Base-by-base conservation (phyloP, 305 asterid genomes). In the Fraxinus angustifolia region DNA sequence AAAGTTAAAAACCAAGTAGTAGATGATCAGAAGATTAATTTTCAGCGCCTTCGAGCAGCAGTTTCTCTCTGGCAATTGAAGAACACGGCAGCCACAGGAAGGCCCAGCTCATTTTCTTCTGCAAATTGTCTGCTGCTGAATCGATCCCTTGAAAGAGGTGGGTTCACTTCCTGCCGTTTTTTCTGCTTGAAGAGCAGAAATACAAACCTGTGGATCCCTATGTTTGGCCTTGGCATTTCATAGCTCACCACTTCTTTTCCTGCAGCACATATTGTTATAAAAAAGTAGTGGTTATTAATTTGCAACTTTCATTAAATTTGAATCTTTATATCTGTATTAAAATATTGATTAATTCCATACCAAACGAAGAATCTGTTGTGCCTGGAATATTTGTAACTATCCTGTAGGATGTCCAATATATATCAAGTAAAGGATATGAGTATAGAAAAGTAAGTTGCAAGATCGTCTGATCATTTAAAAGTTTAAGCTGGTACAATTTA, bases 41-140 rank as follows among this genome's bases (percentile, higher is more conserved):
- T 7, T 62, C 71, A 88, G 40, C 96, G 96, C 31, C 85, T 89
- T 83, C 96, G 88, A 0, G 98, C 90, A 8, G 97, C 98, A 0
- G 97, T 93, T 89, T 94, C 97, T 50, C 98, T 92, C 88, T 93
- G 97, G 91, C 96, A 93, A 26, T 93, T 94, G 96, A 90, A 94
- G 96, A 83, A 93, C 8, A 92, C 89, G 19, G 96, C 98, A 17
- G 94, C 87, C 6, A 94, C 98, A 0, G 98, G 98, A 73, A 85
- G 88, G 1, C 92, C 97, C 48, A 94, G 82, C 0, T 89, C 96
- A 38, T 94, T 87, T 11, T 92, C 93, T 14, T 88, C 84, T 0
- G 97, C 90, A 53, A 92, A 94, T 8, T 83, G 85, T 65, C 97
- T 80, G 3, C 93, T 90, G 36, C 76, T 89, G 87, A 94, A 93